phyloP scores from a whole-genome alignment of 2,329 filamentous ascomycete species.

The Seiridium cupressi region DNA sequence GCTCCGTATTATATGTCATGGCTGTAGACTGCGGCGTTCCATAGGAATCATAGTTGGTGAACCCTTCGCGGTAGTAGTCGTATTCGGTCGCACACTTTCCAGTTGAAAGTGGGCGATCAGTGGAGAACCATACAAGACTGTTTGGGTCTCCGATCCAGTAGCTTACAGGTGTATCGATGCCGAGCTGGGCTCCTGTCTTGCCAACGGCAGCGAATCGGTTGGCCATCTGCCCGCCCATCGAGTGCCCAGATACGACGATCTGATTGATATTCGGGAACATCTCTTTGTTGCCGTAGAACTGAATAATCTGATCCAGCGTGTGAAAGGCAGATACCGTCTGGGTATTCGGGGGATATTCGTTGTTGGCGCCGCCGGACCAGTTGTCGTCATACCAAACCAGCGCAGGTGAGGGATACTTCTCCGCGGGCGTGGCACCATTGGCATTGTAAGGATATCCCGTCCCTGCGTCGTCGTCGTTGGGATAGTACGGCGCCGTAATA shows the following conservation, averaged over 20 bases:
- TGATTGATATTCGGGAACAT: conserved; percentile 12
- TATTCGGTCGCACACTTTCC: conserved; percentile 4
- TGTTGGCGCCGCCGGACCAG: conserved; percentile 11
- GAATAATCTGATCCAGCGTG: conserved; percentile 10
- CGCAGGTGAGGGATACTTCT: conserved; percentile 7
- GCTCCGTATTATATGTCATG: conserved; percentile 10
- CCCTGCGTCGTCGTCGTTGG: conserved; percentile 10
- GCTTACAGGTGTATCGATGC: conserved; percentile 5
- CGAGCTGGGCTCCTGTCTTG: conserved; percentile 5
- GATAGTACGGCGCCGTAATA: conserved; percentile 9
- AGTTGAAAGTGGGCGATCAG: conserved; percentile 5
- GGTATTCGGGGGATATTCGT: conserved; percentile 6
- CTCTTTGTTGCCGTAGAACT: conserved; percentile 8
- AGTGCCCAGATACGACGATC: conserved; percentile 13
- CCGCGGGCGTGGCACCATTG: not conserved
- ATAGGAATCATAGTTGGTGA: conserved; percentile 8
- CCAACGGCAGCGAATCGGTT: conserved; percentile 13
- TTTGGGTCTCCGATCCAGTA: conserved; percentile 14
- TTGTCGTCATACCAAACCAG: conserved; percentile 10
- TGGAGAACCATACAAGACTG: conserved; percentile 10
- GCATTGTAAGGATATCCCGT: conserved; percentile 9
- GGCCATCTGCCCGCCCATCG: conserved; percentile 10
- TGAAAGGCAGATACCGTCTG: conserved; percentile 8
- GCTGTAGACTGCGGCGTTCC: not conserved
- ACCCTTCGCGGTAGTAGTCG: conserved; percentile 12